Percentiles rank a stretch among this genome's conserved stretches.
phyloP scores from a whole-genome alignment of 495 filamentous ascomycete species.

The Jackrogersella multiformis region DNA sequence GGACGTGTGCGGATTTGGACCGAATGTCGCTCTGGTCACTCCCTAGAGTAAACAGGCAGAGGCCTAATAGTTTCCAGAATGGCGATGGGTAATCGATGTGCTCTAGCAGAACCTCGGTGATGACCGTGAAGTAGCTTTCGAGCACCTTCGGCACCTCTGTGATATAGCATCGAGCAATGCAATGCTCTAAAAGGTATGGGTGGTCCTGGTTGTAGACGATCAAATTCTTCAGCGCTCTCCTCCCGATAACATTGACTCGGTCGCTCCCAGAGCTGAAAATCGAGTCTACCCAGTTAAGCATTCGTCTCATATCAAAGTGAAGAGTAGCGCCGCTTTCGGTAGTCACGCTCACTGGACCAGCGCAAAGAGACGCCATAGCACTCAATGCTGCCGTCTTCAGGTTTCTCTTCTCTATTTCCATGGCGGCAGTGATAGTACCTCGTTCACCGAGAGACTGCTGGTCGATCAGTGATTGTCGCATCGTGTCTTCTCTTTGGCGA shows the following conservation, averaged over 20 bases:
- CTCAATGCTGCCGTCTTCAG: slow-evolving; percentile 89
- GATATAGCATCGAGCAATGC: slow-evolving; percentile 87
- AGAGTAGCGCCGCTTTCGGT: slow-evolving; percentile 84
- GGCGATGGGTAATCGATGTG: slow-evolving; percentile 79
- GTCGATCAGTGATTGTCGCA: slow-evolving; percentile 81
- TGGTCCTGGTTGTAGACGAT: slow-evolving; percentile 90
- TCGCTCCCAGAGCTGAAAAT: slow-evolving; percentile 93
- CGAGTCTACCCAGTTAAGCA: slow-evolving; percentile 92
- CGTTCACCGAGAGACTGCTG: slow-evolving; percentile 70
- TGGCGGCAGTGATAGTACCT: slow-evolving; percentile 80
- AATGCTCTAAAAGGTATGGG: slow-evolving; percentile 82
- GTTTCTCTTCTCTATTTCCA: slow-evolving; percentile 96
- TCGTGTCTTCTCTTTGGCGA: slow-evolving; percentile 82
- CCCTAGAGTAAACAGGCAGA: slow-evolving; percentile 89
- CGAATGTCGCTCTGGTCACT: slow-evolving; percentile 88
- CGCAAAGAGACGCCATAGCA: slow-evolving; percentile 94
- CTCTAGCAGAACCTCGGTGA: slow-evolving; percentile 84
- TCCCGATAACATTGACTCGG: slow-evolving; percentile 89
- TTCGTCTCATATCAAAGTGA: slow-evolving; percentile 89
- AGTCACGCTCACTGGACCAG: slow-evolving; percentile 86
- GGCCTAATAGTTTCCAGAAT: slow-evolving; percentile 89
- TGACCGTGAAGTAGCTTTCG: slow-evolving; percentile 95
- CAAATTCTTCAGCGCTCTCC: slow-evolving; percentile 87
- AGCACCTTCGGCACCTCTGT: slow-evolving; percentile 80
- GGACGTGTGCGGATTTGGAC: slow-evolving; percentile 85